Evolutionary conservation across 75 land plant species (phyloP).

Genomic region (Pseudotsuga menziesii): DNA sequence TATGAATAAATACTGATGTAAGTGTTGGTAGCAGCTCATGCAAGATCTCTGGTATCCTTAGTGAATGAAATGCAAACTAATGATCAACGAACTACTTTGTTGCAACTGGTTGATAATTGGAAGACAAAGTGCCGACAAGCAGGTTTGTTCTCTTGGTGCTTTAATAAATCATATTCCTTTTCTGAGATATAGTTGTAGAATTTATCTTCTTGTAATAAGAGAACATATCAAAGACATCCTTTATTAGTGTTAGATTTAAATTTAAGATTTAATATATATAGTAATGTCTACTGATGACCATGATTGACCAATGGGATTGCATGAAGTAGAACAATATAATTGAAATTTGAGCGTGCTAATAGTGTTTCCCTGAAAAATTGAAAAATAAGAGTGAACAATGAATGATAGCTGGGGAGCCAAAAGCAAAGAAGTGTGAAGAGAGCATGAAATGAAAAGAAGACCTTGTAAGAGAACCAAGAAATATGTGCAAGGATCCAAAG

Average conservation of each 20-base stretch:
- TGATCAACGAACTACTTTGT: slow-evolving; percentile 81
- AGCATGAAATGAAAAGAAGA: too few species aligned
- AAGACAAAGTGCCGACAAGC: slow-evolving; percentile 48
- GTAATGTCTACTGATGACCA: background rate
- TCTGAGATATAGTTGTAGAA: background rate
- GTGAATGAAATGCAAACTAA: slow-evolving; percentile 52
- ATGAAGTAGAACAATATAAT: background rate
- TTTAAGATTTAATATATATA: background rate
- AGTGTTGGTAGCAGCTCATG: slow-evolving; percentile 47
- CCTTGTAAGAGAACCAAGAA: too few species aligned
- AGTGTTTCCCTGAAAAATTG: background rate
- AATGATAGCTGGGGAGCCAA: too few species aligned
- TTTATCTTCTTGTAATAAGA: background rate
- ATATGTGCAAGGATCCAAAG: too few species aligned
- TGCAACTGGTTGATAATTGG: slow-evolving; percentile 82
- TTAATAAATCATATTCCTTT: background rate
- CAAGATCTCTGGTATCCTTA: slow-evolving; percentile 48
- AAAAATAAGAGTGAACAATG: too few species aligned
- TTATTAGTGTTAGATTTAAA: background rate
- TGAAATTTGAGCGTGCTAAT: background rate
- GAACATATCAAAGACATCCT: background rate
- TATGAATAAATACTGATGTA: background rate
- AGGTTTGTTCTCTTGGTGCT: slow-evolving; percentile 31
- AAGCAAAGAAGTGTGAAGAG: too few species aligned
- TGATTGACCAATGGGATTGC: background rate